These are phyloP conservation scores for Penicillium turbatum DNA, from an alignment of 495 filamentous ascomycete species.

Conservation along the genomic window DNA sequence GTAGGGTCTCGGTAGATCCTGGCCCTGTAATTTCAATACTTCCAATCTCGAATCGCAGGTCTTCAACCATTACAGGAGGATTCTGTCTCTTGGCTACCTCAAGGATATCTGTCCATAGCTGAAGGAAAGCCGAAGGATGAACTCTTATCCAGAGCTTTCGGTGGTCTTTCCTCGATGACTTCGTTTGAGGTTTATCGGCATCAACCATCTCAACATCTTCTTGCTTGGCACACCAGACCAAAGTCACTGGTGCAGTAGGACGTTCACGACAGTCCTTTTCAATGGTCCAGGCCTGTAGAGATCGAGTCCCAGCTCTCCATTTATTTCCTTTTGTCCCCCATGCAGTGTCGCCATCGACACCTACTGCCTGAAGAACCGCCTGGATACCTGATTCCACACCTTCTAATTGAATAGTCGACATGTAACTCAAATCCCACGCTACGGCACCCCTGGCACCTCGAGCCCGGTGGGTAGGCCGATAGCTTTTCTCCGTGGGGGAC, in stretches of 20 bases:
- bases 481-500: conserved; percentile 82
- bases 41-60: conserved; percentile 89
- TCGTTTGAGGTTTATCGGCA: conserved; percentile 20
- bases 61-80: conserved; percentile 73
- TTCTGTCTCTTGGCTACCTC: conserved; percentile 64
- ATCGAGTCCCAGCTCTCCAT: conserved; percentile 70
- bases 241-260: conserved; percentile 68
- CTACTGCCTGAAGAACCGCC: conserved; percentile 58
- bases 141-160: conserved; percentile 68
- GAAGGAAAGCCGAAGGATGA: conserved; percentile 85
- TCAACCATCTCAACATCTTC: conserved; percentile 37
- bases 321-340: conserved; percentile 62
- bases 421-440: conserved; percentile 94
- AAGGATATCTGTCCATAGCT: conserved; percentile 76
- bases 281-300: conserved; percentile 63
- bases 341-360: conserved; percentile 51
- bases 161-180: conserved; percentile 37
- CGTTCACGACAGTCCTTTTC: conserved; percentile 49
- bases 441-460: conserved; percentile 61
- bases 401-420: conserved; percentile 76
- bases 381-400: conserved; percentile 60
- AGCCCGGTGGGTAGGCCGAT: conserved; percentile 83
- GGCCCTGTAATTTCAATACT: conserved; percentile 88
- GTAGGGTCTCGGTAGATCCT: conserved; percentile 73
- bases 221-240: conserved; percentile 60